Base-by-base conservation (phyloP, 257 asterid genomes). In the Rauvolfia tetraphylla region DNA sequence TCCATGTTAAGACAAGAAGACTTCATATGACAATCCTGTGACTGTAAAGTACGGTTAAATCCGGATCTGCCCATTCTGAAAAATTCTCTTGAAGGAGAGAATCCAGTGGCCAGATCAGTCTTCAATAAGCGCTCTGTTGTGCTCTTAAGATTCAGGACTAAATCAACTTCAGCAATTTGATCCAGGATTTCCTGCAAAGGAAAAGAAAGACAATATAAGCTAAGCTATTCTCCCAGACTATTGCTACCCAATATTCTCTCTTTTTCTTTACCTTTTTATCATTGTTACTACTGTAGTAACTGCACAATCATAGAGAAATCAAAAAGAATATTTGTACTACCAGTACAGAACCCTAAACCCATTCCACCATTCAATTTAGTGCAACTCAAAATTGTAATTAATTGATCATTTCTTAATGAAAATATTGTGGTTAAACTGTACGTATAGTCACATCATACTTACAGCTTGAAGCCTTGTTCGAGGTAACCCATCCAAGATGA, bases 401-500 rank as follows among this genome's bases (percentile, higher is more conserved):
- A 41, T 41, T 3, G 4, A 41, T 9, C 5, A 3, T 56, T 25
- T n/a, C 36, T 29, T 3, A 27, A 59, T 25, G 36, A 59, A 59
- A 59, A 59, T 5, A 46, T 11, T 46, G 53, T 46, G 53, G 11
- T 46, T 14, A 15, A 46, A 46, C 53, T 1, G 44, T 9, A 41
- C 44, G 5, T 41, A 6, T 9, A 51, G 23, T 46, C 17, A 51
- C 6, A 51, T 51, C 23, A 51, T 51, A 83, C 93, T 85, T 79
- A 95, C 97, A 68, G 98, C 99, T 87, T 92, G 99, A 71, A 87
- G 79, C 69, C 82, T 84, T 13, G 96, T 86, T 59, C 96, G 87
- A 76, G 99, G 98, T 72, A 95, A 79, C 62, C 99, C 99, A 79
- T 92, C 96, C 86, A 95, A 80, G 75, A 95, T 92, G 86, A 90